These are phyloP conservation scores for Sporobolomyces pararoseus DNA, from an alignment of 768 basidiomycete species.

Conservation along the genomic window DNA sequence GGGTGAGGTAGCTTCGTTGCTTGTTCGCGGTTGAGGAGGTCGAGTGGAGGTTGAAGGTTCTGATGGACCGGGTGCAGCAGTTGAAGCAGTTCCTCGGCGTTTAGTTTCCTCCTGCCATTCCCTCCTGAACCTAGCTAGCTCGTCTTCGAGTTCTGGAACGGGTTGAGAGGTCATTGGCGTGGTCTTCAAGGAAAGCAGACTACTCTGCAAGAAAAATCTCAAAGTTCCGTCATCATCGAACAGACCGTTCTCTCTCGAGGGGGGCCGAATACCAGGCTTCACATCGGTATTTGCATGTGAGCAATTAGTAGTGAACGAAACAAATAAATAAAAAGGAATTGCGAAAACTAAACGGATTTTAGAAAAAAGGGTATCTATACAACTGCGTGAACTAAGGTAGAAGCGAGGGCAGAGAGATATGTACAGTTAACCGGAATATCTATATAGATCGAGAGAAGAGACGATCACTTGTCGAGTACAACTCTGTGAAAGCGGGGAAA, in stretches of 20 bases:
- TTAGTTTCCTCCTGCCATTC: slow-evolving; percentile 28
- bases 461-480: slow-evolving; percentile 17
- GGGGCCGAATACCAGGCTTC: no score
- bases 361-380: neutral
- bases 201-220: neutral
- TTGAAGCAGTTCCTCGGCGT: neutral
- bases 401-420: neutral
- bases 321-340: no score
- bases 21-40: neutral
- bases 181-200: no score
- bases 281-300: no score
- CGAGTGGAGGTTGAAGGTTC: slow-evolving; percentile 9
- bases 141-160: slow-evolving; percentile 23
- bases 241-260: no score
- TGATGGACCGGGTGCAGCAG: neutral
- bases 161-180: neutral
- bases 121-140: slow-evolving; percentile 26
- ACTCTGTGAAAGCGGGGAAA: no score
- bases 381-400: neutral
- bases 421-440: no score
- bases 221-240: no score
- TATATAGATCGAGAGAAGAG: no score
- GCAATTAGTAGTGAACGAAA: no score
- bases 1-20: neutral
- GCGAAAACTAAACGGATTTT: no score